These are phyloP conservation scores for Terfezia boudieri DNA, from an alignment of 495 filamentous ascomycete genomes.

Conservation along the genomic window DNA sequence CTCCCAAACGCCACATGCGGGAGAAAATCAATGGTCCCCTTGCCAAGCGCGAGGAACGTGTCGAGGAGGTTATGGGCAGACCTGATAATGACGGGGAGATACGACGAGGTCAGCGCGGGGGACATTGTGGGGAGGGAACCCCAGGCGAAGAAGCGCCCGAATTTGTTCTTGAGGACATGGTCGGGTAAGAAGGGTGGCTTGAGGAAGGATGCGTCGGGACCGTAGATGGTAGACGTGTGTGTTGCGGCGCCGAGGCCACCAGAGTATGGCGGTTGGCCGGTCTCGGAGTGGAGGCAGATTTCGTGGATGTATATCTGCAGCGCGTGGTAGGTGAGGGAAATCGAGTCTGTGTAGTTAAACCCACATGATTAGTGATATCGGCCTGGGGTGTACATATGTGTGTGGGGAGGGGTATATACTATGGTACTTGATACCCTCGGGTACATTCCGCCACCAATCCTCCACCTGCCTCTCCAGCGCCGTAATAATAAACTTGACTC, in stretches of 20 bases:
- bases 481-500: conserved; percentile 50
- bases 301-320: neutral
- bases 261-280: neutral
- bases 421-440: conserved; percentile 20
- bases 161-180: too few species aligned
- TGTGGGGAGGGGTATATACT: neutral
- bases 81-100: neutral
- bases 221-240: too few species aligned
- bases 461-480: conserved; percentile 56
- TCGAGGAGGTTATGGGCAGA: neutral
- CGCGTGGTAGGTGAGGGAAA: neutral
- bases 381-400: neutral
- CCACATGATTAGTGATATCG: neutral
- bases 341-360: neutral
- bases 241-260: too few species aligned
- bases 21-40: neutral
- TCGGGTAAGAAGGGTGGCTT: too few species aligned
- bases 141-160: too few species aligned
- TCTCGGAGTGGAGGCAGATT: neutral
- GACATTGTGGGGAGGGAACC: too few species aligned
- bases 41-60: neutral
- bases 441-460: conserved; percentile 36
- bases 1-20: neutral
- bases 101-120: neutral
- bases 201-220: too few species aligned